Evolutionary conservation across 164 flowering plant species (phyloP).

Genomic region (Berberis thunbergii): DNA sequence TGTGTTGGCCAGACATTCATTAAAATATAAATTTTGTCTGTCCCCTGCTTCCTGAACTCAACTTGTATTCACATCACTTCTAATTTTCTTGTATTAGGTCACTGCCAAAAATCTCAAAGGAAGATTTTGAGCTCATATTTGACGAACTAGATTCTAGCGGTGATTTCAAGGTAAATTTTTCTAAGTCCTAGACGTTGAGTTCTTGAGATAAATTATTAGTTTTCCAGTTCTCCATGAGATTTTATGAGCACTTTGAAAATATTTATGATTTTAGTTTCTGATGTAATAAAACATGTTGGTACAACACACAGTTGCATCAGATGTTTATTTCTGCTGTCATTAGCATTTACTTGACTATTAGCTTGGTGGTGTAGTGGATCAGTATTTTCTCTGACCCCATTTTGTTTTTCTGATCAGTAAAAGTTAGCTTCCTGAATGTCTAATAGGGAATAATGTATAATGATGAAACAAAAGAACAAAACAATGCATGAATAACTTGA

Average conservation of each 20-base stretch:
- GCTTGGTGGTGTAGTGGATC: not conserved
- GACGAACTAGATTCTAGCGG: constrained; percentile 74
- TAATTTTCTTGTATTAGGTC: constrained; percentile 37
- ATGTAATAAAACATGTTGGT: no score
- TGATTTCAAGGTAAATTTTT: constrained; percentile 66
- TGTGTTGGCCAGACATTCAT: no score
- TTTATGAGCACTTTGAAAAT: no score
- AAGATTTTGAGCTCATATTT: constrained; percentile 84
- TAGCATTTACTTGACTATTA: no score
- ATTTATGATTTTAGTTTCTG: no score
- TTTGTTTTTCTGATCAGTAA: no score
- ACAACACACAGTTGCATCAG: no score
- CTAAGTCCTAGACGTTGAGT: not conserved
- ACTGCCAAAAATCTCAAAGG: constrained; percentile 74
- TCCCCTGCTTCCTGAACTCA: not conserved
- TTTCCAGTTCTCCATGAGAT: not conserved
- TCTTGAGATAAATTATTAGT: not conserved
- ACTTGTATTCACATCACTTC: not conserved
- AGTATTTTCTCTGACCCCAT: no score
- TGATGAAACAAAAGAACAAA: not conserved
- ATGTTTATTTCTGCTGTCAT: no score
- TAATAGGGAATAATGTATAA: no score
- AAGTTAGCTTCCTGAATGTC: no score
- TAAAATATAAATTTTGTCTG: no score
- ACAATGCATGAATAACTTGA: not conserved